These are phyloP conservation scores for Phytophthora macrochlamydospora DNA, from an alignment of 352 stramenopile species.

Conservation along the genomic window DNA sequence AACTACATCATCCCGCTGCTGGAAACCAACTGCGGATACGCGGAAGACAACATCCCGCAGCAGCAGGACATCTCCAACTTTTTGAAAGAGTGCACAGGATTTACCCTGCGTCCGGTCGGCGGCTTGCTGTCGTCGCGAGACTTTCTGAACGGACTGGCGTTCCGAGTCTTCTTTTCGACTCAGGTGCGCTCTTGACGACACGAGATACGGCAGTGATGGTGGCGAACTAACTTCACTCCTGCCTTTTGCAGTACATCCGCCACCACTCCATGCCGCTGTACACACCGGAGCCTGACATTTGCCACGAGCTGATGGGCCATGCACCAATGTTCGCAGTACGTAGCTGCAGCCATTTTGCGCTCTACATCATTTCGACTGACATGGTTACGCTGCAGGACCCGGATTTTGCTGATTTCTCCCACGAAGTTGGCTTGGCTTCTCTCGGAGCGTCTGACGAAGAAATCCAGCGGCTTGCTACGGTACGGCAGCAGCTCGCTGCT, in stretches of 20 bases:
- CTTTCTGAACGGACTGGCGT: constrained; percentile 97
- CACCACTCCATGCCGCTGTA: constrained; percentile 96
- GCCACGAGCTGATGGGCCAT: constrained; percentile 96
- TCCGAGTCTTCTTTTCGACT: constrained; percentile 98
- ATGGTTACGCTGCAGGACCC: constrained; percentile 64
- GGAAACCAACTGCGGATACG: constrained; percentile 95
- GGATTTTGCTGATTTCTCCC: constrained; percentile 97
- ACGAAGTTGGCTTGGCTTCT: constrained; percentile 96
- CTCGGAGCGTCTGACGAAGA: constrained; percentile 96
- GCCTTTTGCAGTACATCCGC: constrained; percentile 87
- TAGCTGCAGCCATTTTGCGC: not conserved
- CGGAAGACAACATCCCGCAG: constrained; percentile 95
- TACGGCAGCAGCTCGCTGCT: constrained; percentile 15
- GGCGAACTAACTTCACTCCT: constrained; percentile 1
- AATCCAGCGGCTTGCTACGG: constrained; percentile 92
- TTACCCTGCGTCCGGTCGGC: constrained; percentile 92
- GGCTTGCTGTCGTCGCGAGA: constrained; percentile 96
- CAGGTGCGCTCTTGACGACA: constrained; percentile 52
- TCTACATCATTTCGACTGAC: not conserved
- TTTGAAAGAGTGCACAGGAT: constrained; percentile 92
- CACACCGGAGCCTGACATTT: constrained; percentile 98
- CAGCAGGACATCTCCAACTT: constrained; percentile 95
- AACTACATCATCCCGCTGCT: constrained; percentile 94
- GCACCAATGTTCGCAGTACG: constrained; percentile 95
- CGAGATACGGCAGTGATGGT: not conserved